These are phyloP conservation scores for Suillus variegatus DNA, from an alignment of 768 basidiomycete species.

Conservation along the genomic window DNA sequence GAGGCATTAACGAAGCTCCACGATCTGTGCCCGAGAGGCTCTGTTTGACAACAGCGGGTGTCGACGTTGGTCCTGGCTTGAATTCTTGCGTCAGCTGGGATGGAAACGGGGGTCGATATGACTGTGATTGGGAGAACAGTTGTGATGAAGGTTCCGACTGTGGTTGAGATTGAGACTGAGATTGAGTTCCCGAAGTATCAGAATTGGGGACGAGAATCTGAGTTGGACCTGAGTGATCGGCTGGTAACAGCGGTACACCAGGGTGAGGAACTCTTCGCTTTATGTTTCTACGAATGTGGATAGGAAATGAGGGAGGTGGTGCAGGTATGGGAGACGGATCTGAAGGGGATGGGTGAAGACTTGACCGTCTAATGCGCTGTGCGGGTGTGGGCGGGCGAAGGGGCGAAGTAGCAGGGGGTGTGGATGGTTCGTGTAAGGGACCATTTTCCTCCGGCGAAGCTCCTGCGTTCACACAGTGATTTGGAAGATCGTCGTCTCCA, in stretches of 20 bases:
- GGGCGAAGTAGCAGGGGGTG: constrained; percentile 15
- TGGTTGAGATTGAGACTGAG: constrained; percentile 36
- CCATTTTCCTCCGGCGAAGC: constrained; percentile 15
- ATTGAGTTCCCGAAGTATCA: constrained; percentile 45
- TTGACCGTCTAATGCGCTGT: constrained; percentile 20
- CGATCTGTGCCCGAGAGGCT: neutral
- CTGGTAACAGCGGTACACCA: constrained; percentile 31
- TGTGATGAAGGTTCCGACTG: constrained; percentile 26
- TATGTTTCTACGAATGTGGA: constrained; percentile 27
- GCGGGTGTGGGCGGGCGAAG: constrained; percentile 31
- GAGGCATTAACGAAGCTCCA: constrained; percentile 9
- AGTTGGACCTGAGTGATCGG: constrained; percentile 36
- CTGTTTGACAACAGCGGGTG: constrained; percentile 12
- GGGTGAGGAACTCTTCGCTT: constrained; percentile 52
- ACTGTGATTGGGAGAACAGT: constrained; percentile 8
- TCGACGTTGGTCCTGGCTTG: constrained; percentile 22
- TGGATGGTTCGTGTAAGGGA: constrained; percentile 7
- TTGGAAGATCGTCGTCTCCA: constrained; percentile 7
- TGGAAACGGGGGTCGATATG: constrained; percentile 14
- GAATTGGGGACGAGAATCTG: constrained; percentile 58
- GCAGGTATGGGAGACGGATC: constrained; percentile 11
- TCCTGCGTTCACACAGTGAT: constrained; percentile 9
- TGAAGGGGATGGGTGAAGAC: constrained; percentile 8
- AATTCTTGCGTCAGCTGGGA: constrained; percentile 25
- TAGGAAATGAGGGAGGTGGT: constrained; percentile 12